Conservation (phyloP, 768 basidiomycete genomes). For the Calocybe indica region DNA sequence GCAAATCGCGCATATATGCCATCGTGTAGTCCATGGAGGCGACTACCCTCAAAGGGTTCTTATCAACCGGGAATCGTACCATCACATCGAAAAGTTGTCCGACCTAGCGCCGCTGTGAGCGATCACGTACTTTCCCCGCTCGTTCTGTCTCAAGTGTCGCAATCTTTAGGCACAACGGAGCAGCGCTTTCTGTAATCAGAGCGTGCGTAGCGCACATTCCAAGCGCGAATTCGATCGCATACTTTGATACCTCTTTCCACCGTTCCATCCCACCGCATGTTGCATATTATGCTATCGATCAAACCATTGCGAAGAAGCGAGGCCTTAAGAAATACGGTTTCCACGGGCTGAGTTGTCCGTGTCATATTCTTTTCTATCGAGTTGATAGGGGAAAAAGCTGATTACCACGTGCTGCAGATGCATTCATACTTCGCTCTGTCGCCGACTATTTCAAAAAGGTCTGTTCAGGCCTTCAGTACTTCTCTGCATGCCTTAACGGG, state of each 20-base stretch:
- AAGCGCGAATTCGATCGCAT: conserved; percentile 67
- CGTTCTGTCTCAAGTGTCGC: too few species aligned
- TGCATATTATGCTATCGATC: conserved; percentile 74
- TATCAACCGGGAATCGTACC: conserved; percentile 61
- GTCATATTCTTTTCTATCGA: neutral
- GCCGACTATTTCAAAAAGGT: conserved; percentile 49
- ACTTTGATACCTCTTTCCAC: conserved; percentile 89
- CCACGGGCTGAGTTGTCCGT: conserved; percentile 75
- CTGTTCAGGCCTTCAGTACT: too few species aligned
- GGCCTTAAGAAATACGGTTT: conserved; percentile 89
- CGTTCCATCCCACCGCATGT: conserved; percentile 69
- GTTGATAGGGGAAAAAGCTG: neutral
- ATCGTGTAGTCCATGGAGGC: conserved; percentile 87
- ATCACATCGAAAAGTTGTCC: conserved; percentile 70
- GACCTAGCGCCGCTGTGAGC: conserved; percentile 77
- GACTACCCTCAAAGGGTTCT: conserved; percentile 64
- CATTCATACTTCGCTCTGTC: conserved; percentile 62
- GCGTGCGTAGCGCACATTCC: conserved; percentile 60
- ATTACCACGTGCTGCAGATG: conserved; percentile 31
- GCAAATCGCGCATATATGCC: conserved; percentile 54
- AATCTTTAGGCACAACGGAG: conserved; percentile 48
- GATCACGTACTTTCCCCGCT: neutral
- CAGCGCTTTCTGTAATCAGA: conserved; percentile 54
- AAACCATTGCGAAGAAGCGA: conserved; percentile 48
- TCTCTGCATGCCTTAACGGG: too few species aligned